These are phyloP conservation scores for Silene vulgaris DNA, from an alignment of 179 eudicot genomes.

Conservation along the genomic window DNA sequence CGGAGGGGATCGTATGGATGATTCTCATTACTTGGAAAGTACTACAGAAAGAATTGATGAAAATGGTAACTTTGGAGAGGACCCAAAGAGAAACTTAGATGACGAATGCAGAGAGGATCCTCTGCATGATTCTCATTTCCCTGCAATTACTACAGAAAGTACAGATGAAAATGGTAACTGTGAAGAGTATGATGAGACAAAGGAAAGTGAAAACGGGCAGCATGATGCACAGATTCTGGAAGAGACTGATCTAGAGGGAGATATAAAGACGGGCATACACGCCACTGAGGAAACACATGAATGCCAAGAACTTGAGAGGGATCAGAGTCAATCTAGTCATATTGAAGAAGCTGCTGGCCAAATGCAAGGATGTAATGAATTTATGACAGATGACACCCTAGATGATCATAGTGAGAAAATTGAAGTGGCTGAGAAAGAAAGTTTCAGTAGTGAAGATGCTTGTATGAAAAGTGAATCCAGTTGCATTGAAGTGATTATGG, in stretches of 20 bases:
- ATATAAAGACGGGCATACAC: constrained; percentile 12
- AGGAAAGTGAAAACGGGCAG: constrained; percentile 24
- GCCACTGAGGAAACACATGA: constrained; percentile 17
- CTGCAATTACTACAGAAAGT: constrained; percentile 19
- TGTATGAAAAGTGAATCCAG: constrained; percentile 9
- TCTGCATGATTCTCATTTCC: constrained; percentile 19
- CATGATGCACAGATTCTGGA: constrained; percentile 13
- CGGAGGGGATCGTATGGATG: constrained; percentile 20
- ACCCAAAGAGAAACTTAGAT: constrained; percentile 15
- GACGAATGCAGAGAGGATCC: constrained; percentile 25
- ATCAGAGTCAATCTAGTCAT: constrained; percentile 7
- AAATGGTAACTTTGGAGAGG: constrained; percentile 17
- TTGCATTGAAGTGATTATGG: constrained; percentile 11
- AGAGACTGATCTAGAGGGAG: constrained; percentile 23
- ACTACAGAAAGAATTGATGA: constrained; percentile 17
- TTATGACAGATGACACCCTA: constrained; percentile 2
- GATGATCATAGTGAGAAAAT: constrained; percentile 9
- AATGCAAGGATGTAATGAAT: constrained; percentile 19
- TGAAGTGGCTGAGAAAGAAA: constrained; percentile 17
- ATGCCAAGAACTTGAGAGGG: constrained; percentile 22
- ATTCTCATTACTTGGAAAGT: constrained; percentile 26
- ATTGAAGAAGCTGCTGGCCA: constrained; percentile 22
- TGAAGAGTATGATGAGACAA: constrained; percentile 19
- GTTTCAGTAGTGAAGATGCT: constrained; percentile 10
- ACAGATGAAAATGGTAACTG: constrained; percentile 22